Base-by-base conservation (phyloP, 2,329 filamentous ascomycete genomes). In the Colletotrichum tanaceti region DNA sequence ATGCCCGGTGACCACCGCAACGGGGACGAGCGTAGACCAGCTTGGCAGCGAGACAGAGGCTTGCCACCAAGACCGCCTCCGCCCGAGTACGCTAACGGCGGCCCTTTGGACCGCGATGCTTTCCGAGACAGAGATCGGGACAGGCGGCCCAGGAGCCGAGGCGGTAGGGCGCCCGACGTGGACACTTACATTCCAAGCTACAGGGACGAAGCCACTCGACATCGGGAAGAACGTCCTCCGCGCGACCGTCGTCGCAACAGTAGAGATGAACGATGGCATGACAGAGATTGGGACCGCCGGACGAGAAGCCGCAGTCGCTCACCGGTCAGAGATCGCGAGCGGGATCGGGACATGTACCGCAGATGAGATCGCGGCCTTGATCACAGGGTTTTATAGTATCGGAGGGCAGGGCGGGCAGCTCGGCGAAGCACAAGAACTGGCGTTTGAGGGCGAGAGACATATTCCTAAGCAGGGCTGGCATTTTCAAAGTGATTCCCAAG, bases 41-140 rank as follows among this genome's bases (percentile, higher is more conserved):
- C 84, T 2, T 89, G 86, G 87, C 82, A 84, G 53, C 79, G 85
- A 61, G 85, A 86, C n/a, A 81, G 83, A 24, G 83, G 82, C 11
- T 75, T 86, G 14, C 84, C 84, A 4, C 84, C 84, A 4, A 79
- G 85, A 11, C 86, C 85, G 2, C 84, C 86, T 2, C 82, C 83
- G n/a, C 79, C 82, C 9, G 79, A 82, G 70, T 75, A 79, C 71
- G 70, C 73, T 57, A 78, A 77, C 55, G 80, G 79, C 28, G 70
- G 67, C 16, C 77, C 73, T 18, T 71, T 74, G 6, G 80, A 81
- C 47, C 77, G 80, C 44, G 83, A 85, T 41, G 78, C 81, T 13
- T 80, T 81, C 70, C 74, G 76, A 5, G 74, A 77, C 47, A 72
- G 78, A 4, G 74, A 74, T n/a, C 71, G 77, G 58, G 75, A 75